Conservation (phyloP, 192 early-diverging fungal genomes). For the Helicostylum pulchrum region DNA sequence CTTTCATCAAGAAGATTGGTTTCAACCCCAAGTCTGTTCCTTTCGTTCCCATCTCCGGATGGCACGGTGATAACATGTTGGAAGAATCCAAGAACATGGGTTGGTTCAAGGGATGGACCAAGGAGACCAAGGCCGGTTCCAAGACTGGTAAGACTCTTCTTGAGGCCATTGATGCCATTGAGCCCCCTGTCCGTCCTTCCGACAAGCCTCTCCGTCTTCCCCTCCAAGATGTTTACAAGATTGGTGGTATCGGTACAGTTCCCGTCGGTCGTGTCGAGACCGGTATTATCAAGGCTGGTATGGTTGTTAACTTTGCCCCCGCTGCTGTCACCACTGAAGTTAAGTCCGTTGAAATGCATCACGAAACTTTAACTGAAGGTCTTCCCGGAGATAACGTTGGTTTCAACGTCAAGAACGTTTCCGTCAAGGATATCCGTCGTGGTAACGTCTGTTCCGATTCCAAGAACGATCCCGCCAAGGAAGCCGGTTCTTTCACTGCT, state of each 20-base stretch:
- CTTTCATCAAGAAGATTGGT: constrained; percentile 97
- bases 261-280: constrained; percentile 97
- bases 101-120: constrained; percentile 98
- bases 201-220: constrained; percentile 97
- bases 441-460: constrained; percentile 95
- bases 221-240: constrained; percentile 98
- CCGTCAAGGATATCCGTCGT: constrained; percentile 97
- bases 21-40: constrained; percentile 91
- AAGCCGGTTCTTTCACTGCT: constrained; percentile 84
- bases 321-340: constrained; percentile 72
- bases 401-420: constrained; percentile 99
- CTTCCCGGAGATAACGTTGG: constrained; percentile 96
- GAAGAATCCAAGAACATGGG: constrained; percentile 90
- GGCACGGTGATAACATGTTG: constrained; percentile 98
- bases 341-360: constrained; percentile 98
- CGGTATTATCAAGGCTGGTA: constrained; percentile 76
- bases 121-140: constrained; percentile 78
- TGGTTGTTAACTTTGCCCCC: constrained; percentile 16
- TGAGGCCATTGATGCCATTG: constrained; percentile 92
- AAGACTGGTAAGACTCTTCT: constrained; percentile 81
- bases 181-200: constrained; percentile 84
- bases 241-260: constrained; percentile 97
- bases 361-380: constrained; percentile 86
- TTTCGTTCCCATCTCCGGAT: constrained; percentile 98
- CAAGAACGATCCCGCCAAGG: constrained; percentile 97